These are phyloP conservation scores for Cucumis melo DNA, from an alignment of 306 rosid species.

Conservation along the genomic window DNA sequence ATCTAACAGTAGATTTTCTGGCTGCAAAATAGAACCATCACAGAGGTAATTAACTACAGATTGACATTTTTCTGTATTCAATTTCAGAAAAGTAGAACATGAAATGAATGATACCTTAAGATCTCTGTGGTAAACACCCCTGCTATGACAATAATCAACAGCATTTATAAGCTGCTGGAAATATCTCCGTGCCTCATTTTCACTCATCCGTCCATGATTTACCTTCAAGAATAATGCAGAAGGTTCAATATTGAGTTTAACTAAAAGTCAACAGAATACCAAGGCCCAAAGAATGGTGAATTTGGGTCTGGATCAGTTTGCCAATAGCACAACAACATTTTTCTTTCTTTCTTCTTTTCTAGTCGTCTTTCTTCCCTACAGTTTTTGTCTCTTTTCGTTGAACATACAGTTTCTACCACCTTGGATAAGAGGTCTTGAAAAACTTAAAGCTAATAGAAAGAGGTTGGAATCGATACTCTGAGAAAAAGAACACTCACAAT, in stretches of 20 bases:
- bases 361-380: not conserved
- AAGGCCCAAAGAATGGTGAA: not conserved
- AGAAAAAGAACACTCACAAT: conserved; percentile 48
- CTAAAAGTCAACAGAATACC: not conserved
- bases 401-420: not conserved
- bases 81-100: not conserved
- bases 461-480: not conserved
- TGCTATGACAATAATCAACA: conserved; percentile 97
- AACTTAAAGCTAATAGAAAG: not conserved
- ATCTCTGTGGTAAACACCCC: conserved; percentile 95
- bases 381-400: not conserved
- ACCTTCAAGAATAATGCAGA: conserved; percentile 35
- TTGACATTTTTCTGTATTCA: not conserved
- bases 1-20: conserved; percentile 89
- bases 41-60: not conserved
- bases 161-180: conserved; percentile 96
- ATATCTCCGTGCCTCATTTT: conserved; percentile 81
- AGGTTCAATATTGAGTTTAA: not conserved
- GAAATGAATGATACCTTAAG: conserved; percentile 47
- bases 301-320: not conserved
- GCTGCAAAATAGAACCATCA: conserved; percentile 42
- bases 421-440: not conserved
- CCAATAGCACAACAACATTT: not conserved
- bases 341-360: not conserved
- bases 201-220: conserved; percentile 86